phyloP scores from a whole-genome alignment of 148 eudicot genomes.

The Vaccinium darrowii region DNA sequence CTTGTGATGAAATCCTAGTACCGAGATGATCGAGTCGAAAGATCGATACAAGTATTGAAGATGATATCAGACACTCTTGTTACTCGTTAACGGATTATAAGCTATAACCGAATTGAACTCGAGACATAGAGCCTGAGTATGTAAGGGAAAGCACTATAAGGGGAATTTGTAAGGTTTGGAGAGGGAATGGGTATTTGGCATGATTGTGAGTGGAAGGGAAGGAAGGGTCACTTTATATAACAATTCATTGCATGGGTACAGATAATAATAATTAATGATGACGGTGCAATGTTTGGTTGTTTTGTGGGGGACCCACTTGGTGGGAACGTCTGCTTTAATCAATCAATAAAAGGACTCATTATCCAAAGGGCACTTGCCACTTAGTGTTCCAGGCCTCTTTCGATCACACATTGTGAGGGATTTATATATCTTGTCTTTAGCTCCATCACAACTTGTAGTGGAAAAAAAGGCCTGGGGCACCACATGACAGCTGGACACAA shows the following conservation, averaged over 20 bases:
- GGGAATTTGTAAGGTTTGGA: conserved; percentile 9
- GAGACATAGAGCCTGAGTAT: background rate
- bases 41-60: no score
- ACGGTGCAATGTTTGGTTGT: background rate
- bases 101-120: background rate
- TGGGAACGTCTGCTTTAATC: background rate
- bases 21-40: no score
- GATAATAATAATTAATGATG: background rate
- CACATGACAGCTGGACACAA: no score
- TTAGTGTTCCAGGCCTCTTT: no score
- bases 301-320: background rate
- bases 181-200: conserved; percentile 15
- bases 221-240: conserved; percentile 20
- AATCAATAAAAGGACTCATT: background rate
- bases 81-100: background rate
- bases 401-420: no score
- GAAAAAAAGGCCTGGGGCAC: no score
- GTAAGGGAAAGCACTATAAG: conserved; percentile 10
- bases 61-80: background rate
- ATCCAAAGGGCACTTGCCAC: background rate
- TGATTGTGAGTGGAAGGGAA: conserved; percentile 33
- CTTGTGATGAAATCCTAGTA: no score
- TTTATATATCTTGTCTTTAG: no score
- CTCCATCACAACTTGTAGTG: no score
- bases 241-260: conserved; percentile 12